A percentile compares a stretch with the other conserved stretches of the same genome.
Evolutionary conservation across 75 land plant species (phyloP).

Genomic region (Sequoiadendron giganteum): DNA sequence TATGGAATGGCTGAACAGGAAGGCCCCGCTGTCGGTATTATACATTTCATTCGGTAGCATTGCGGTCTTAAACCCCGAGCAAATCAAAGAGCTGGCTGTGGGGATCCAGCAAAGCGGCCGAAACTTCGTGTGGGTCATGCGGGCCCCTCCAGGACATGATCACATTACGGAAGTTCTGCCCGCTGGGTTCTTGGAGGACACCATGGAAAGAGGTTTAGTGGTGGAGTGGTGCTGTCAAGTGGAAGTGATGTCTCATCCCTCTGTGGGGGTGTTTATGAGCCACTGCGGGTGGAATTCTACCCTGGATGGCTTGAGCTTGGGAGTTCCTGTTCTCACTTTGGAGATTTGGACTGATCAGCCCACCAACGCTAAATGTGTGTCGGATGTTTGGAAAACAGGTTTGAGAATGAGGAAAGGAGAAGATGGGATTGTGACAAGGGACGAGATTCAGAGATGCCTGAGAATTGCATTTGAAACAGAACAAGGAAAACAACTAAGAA

Average conservation of each 20-base stretch:
- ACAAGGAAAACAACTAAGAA: slow-evolving; percentile 12
- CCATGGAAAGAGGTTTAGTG: not conserved
- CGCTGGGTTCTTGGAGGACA: not conserved
- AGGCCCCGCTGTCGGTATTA: slow-evolving; percentile 3
- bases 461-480: slow-evolving; percentile 29
- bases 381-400: slow-evolving; percentile 23
- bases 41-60: slow-evolving; percentile 20
- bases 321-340: slow-evolving; percentile 33
- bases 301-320: slow-evolving; percentile 19
- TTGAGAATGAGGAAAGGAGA: slow-evolving; percentile 2
- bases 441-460: slow-evolving; percentile 29
- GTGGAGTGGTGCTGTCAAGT: slow-evolving; percentile 16
- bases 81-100: slow-evolving; percentile 9
- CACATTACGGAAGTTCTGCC: not conserved
- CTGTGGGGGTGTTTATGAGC: slow-evolving; percentile 31
- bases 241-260: slow-evolving; percentile 33
- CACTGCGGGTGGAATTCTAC: slow-evolving; percentile 47
- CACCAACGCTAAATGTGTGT: slow-evolving; percentile 14
- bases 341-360: slow-evolving; percentile 30
- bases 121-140: slow-evolving; percentile 10
- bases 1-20: slow-evolving; percentile 11
- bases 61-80: not conserved
- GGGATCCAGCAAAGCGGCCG: not conserved
- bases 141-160: slow-evolving; percentile 2
- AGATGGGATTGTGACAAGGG: slow-evolving; percentile 17